Base-by-base conservation (phyloP, 1,284 basidiomycete genomes). In the Xanthoconium separans region DNA sequence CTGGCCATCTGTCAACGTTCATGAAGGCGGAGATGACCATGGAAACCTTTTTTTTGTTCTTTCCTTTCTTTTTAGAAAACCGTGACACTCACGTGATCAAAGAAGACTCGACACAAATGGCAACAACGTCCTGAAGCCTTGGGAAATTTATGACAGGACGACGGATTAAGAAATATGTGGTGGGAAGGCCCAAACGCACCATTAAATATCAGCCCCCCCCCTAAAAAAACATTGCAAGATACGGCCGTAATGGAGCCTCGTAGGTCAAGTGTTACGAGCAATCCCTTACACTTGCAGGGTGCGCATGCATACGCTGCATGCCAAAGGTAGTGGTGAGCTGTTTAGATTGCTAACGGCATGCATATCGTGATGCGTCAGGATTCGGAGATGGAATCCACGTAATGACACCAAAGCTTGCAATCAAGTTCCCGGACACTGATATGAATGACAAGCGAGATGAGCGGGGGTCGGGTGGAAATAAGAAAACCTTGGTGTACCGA, bases 211-310 rank as follows among this genome's bases (percentile, higher is more conserved):
- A 44, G 44, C 44, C 29, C 48, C 53, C 6, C 29, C 48, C 51
- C 4, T 53, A 53, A 44, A 55, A 66, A 45, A 8, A 52, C 34
- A 51, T 51, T 43, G 54, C 57, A 53, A 68, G 68, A 62, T 61
- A 77, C 1, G 75, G 70, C n/a, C 70, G 67, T 47, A 72, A 64
- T 49, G 72, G 63, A 39, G 68, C 71, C 37, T 59, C 62, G 70
- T 75, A 79, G 6, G 79, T 77, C 6, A 83, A 70, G 65, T 64
- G n/a, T 65, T 65, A 44, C 80, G 70, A 56, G 73, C 66, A 53
- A 77, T 68, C 3, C 77, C 78, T 56, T 82, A 82, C 12, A 66
- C 71, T 52, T 75, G 73, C 59, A 78, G 46, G 44, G 64, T 57
- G 54, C 57, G 15, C 44, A 57, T 57, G 46, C 59, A 59, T 6